Evolutionary conservation across 805 yeast genomes (phyloP), one percentile per base, ranked within the genome.

Genomic region (Torulaspora franciscae): DNA sequence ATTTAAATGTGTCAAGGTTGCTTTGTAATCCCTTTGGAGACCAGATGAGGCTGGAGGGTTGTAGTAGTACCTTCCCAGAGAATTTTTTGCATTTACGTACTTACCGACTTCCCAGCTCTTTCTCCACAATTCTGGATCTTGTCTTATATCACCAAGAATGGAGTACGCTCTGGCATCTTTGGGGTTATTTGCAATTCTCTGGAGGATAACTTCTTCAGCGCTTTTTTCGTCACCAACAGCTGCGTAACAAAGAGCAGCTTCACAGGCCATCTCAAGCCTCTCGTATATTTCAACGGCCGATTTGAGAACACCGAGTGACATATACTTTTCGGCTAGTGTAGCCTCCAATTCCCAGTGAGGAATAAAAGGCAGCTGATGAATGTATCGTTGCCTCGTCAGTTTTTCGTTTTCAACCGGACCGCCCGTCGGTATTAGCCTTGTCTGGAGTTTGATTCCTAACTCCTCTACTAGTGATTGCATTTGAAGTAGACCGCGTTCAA

Each of bases 401-500:
- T 61, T 58, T 14, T 41, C 32, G 3, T 37, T 32, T n/a, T 56
- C 65, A 24, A 52, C 54, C 0, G 69, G 66, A 38, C 54, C 5
- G 22, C 5, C 22, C 22, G 22, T 57, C n/a, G 74, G 85, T 67
- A 71, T 77, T 57, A 70, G 69, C 53, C 80, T 73, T 7, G 82
- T 68, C 43, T 73, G 71, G 41, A 83, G 78, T 45, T 80, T 76
- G 45, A 81, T 74, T 2, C 91, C 95, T 22, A 88, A 70, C 62
- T 90, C 96, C 59, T 89, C 96, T 23, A 90, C 93, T 34, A 93
- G 70, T 3, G 95, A 82, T 43, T 90, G 91, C 83, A 93, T 81
- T 66, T 93, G 99, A 41, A 93, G 71, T 4, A 90, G 81, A 40
- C 98, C 98, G 62, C 99, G 76, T 67, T 93, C 98, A 19, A 91